Conservation (phyloP, 768 basidiomycete species). For the Suillus sp. region DNA sequence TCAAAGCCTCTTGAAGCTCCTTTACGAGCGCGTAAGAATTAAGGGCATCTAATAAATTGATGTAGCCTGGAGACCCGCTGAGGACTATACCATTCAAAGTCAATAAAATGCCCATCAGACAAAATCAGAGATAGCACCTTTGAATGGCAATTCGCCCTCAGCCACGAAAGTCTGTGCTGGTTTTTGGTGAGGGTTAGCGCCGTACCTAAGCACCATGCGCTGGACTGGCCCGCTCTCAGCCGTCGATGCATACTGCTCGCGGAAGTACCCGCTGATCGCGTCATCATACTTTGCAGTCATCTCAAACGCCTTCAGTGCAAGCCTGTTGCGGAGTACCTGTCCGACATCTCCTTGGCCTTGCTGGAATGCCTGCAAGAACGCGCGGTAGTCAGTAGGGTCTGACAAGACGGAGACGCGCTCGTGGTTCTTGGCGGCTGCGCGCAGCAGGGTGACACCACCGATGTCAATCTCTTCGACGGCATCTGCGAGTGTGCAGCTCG, state of each 20-base stretch:
- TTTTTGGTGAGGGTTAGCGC: constrained; percentile 98
- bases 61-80: constrained; percentile 95
- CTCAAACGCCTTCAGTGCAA: constrained; percentile 97
- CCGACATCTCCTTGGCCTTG: constrained; percentile 75
- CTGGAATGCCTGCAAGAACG: constrained; percentile 79
- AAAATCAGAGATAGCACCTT: constrained; percentile 50
- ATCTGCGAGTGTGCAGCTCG: constrained; percentile 85
- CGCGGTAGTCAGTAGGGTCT: constrained; percentile 84
- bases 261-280: constrained; percentile 95
- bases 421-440: constrained; percentile 99
- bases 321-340: constrained; percentile 66
- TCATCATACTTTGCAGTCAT: constrained; percentile 94
- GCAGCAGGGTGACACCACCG: constrained; percentile 95
- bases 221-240: constrained; percentile 80
- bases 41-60: constrained; percentile 96
- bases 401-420: constrained; percentile 87
- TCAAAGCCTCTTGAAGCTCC: constrained; percentile 85
- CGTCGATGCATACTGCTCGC: constrained; percentile 90
- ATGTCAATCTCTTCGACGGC: constrained; percentile 99
- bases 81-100: constrained; percentile 55
- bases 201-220: constrained; percentile 86
- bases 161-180: constrained; percentile 96
- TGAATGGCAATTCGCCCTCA: constrained; percentile 90
- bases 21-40: constrained; percentile 96
- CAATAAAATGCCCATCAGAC: background rate